A percentile compares a stretch with the other conserved stretches of the same genome.
phyloP scores from a whole-genome alignment of 805 yeast species.

The Candida suzukii region DNA sequence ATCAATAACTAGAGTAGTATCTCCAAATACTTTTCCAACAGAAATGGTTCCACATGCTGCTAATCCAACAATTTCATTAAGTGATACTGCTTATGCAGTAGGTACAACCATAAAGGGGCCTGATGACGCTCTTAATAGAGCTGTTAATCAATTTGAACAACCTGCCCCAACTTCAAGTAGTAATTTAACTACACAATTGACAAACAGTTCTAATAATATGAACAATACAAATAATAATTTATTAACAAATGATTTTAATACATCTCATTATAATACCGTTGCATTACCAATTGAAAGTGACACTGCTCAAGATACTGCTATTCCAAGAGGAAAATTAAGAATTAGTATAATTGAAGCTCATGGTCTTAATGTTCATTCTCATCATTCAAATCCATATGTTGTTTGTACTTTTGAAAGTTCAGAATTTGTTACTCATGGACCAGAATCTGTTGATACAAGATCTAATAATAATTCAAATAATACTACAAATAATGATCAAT shows the following conservation, averaged over 20 bases:
- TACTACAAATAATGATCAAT: neutral
- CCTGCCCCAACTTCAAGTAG: conserved; percentile 1
- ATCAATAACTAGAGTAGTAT: neutral
- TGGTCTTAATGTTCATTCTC: conserved; percentile 49
- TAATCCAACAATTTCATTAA: conserved; percentile 64
- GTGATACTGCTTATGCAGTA: conserved; percentile 54
- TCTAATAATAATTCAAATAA: neutral
- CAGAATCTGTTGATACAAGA: conserved; percentile 37
- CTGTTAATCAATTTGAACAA: conserved; percentile 27
- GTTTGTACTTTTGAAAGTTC: conserved; percentile 89
- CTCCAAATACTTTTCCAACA: conserved; percentile 18
- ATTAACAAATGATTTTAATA: neutral
- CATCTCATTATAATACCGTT: neutral
- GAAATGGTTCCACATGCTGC: conserved; percentile 39
- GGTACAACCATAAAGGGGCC: conserved; percentile 53
- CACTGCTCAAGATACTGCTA: conserved; percentile 17
- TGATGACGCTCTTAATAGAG: conserved; percentile 22
- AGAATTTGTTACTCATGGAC: conserved; percentile 81
- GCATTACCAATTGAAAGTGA: conserved; percentile 3
- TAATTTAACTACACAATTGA: conserved; percentile 13
- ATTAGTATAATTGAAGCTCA: conserved; percentile 78
- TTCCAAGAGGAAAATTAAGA: conserved; percentile 76
- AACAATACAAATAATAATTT: conserved; percentile 1
- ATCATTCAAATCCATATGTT: conserved; percentile 70
- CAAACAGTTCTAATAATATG: neutral